phyloP scores from a whole-genome alignment of 257 asterid genomes.

The Capsicum chinense region DNA sequence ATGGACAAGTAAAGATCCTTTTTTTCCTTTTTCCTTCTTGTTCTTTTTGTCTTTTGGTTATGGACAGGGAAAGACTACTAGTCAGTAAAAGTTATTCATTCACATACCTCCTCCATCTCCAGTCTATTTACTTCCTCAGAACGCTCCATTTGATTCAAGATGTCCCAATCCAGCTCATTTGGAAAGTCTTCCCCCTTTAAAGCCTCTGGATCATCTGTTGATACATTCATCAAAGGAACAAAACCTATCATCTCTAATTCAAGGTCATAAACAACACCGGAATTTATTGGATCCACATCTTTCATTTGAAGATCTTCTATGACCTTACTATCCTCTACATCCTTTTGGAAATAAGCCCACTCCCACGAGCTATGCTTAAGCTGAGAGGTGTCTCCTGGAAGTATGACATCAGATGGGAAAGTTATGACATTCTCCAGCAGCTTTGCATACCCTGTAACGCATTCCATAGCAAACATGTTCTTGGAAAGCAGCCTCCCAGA shows the following conservation, averaged over 20 bases:
- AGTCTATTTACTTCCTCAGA: constrained; percentile 86
- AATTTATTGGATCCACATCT: constrained; percentile 50
- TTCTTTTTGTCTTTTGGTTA: not conserved
- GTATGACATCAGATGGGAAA: constrained; percentile 89
- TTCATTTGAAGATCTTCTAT: constrained; percentile 39
- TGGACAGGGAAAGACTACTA: constrained; percentile 13
- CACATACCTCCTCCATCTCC: constrained; percentile 83
- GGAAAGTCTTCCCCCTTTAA: constrained; percentile 57
- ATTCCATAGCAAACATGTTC: constrained; percentile 87
- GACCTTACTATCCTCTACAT: constrained; percentile 51
- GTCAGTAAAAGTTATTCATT: constrained; percentile 30
- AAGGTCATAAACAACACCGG: constrained; percentile 65
- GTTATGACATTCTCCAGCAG: constrained; percentile 72
- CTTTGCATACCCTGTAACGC: constrained; percentile 64
- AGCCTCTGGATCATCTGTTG: constrained; percentile 48
- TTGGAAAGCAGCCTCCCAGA: constrained; percentile 78
- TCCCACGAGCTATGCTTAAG: constrained; percentile 72
- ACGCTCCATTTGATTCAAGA: constrained; percentile 73
- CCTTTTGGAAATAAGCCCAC: constrained; percentile 67
- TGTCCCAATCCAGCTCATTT: constrained; percentile 76
- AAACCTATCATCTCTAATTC: constrained; percentile 61
- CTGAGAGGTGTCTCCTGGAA: constrained; percentile 68
- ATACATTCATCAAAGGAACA: constrained; percentile 47
- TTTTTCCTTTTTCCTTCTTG: not conserved
- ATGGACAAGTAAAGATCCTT: not conserved